Evolutionary conservation across 139 green algal species (phyloP), one percentile per base, ranked within the genome.

Genomic region (Chlorella sp.): DNA sequence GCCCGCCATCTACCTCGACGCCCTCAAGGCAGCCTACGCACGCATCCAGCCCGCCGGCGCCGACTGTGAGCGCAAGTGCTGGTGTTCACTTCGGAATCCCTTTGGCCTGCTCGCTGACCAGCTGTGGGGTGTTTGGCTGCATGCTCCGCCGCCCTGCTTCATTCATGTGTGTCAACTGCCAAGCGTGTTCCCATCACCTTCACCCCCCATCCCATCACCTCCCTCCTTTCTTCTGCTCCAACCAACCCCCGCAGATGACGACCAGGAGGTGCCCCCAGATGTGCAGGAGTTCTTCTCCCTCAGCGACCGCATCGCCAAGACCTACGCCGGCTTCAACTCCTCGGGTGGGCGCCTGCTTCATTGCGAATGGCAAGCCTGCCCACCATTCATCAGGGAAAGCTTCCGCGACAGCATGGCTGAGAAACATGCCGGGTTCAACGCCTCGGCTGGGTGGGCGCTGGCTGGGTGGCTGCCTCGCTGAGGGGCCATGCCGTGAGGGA

Each of bases 1-100:
- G 78, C 88, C 88, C 26, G n/a, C 25, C n/a, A 60, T 83, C 25
- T 90, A 90, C 39, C 56, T 90, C 32, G 84, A 56, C 18, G 83
- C 85, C 25, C 87, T 92, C 69, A 72, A 86, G 51, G 36, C n/a
- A n/a, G 78, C 68, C 21, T 70, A 89, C 68, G 32, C 65, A 47
- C 47, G 84, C n/a, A 71, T 87, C 6, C 36, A 28, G 26, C 25
- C 51, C 11, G 41, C 57, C 17, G 74, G 73, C 41, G 55, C 38
- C 1, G 44, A 86, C 34, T 74, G 32, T 32, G 20, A 41, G 30
- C 67, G n/a, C n/a, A n/a, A n/a, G n/a, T n/a, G n/a, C n/a, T n/a
- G n/a, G n/a, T n/a, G n/a, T n/a, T n/a, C n/a, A n/a, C n/a, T n/a
- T n/a, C n/a, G n/a, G n/a, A n/a, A n/a, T n/a, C n/a, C n/a, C n/a